Evolutionary conservation across 164 flowering plant genomes (phyloP), one percentile per base, ranked within the genome.

Genomic region (Euptelea pleiosperma): DNA sequence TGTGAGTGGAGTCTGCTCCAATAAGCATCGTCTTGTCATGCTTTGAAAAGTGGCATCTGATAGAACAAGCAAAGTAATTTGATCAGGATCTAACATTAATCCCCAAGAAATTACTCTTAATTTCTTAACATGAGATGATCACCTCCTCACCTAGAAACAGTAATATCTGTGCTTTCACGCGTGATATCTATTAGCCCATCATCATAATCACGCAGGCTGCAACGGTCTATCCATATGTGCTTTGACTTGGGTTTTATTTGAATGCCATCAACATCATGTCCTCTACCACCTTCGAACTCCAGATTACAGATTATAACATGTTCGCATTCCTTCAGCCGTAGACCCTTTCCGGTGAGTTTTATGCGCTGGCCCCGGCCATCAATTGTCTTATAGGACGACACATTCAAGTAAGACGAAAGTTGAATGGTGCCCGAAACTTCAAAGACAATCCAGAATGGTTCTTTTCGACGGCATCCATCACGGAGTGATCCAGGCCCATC

Each of bases 141-240:
- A 41, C 31, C 48, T 42, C n/a, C 40, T 34, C 46, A 84, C 96
- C 96, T 76, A 18, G 97, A 88, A 22, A 91, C 34, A 45, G 96
- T 91, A 33, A 91, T 82, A 63, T 91, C 86, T 8, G 93, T 91
- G 75, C 91, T 86, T 69, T 63, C 74, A 22, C 88, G 65, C n/a
- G 96, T 81, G 65, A 88, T 84, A 72, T 91, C 97, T n/a, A 91
- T 86, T 22, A 88, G 77, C 14, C 95, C 94, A 76, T 90, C 97
- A 58, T 78, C 82, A 66, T 79, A 90, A 65, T 83, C 92, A 55
- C 77, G 70, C 26, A 91, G 80, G 67, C 90, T 84, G 69, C 98
- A 88, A 12, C 96, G 81, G 46, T 88, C 98, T 18, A 91, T 86
- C 98, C 96, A 91, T 33, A 91, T 88, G 64, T 86, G 91, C 70